Evolutionary conservation across 768 basidiomycete species (phyloP), one percentile per base, ranked within the genome.

Genomic region (Amanita rubescens): DNA sequence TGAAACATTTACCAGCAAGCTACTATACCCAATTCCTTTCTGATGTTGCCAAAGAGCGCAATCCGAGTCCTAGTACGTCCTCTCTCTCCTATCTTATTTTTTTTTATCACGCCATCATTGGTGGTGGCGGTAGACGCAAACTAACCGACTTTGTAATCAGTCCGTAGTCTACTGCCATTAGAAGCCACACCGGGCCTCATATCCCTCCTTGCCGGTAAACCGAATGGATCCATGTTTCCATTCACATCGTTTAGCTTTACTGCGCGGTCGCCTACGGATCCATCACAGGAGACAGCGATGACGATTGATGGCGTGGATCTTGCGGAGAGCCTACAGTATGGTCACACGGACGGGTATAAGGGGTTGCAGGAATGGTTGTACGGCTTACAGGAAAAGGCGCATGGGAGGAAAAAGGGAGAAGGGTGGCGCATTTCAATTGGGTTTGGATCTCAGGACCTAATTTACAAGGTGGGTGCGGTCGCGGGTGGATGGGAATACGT

Each of bases 381-480:
- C 45, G 80, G 79, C 4, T 69, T 98, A 51, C 92, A 96, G 66
- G 81, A 79, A 58, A 62, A 65, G 9, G 73, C 75, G 37, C 94
- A 98, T 61, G 80, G 79, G 3, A 75, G 90, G 42, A 72, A 73
- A 46, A 65, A 61, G 39, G 76, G 73, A 2, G 81, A 80, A 59
- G 84, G 82, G 6, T 98, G 94, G 93, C 71, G 73, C 39, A 65
- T 94, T 9, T 83, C 80, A 38, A 71, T 96, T 9, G 92, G 94
- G 1, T 75, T 77, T 37, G 94, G 94, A 10, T 90, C 89, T 41
- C 94, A 96, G 68, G 93, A 96, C 72, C 64, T 92, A 58, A 80
- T 97, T 47, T 86, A 77, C 71, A 96, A 94, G 79, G 92, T 88
- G n/a, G n/a, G n/a, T n/a, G n/a, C n/a, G n/a, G n/a, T n/a, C n/a